Evolutionary conservation across 495 filamentous ascomycete genomes (phyloP).

Genomic region (Podospora pseudoanserina): DNA sequence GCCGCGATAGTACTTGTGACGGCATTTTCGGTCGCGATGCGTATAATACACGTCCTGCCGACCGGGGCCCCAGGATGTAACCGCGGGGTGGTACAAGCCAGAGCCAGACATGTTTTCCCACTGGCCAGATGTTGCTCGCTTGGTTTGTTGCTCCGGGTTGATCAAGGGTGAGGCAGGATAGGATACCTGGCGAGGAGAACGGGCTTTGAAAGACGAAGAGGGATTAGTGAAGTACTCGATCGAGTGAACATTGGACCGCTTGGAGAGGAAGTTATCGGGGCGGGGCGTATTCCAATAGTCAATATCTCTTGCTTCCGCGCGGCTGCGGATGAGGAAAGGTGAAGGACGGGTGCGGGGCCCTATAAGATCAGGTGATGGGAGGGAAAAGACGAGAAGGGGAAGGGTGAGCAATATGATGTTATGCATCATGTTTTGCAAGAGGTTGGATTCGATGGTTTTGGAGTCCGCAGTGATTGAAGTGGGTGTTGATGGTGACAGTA

Average conservation of each 20-base stretch:
- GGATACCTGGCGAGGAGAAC: neutral
- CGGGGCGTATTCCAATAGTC: constrained; percentile 26
- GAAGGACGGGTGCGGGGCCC: neutral
- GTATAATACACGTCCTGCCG: constrained; percentile 22
- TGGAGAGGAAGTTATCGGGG: constrained; percentile 17
- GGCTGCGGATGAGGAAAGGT: neutral
- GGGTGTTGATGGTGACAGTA: too few relatives aligned
- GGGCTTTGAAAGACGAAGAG: neutral
- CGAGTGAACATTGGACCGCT: constrained; percentile 13
- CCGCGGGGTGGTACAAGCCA: constrained; percentile 15
- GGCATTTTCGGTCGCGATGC: constrained; percentile 17
- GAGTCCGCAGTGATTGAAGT: too few relatives aligned
- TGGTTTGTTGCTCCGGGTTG: neutral
- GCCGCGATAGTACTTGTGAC: constrained; percentile 15
- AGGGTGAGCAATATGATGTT: neutral
- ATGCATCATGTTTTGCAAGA: neutral
- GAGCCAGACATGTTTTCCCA: constrained; percentile 24
- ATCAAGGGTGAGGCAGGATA: neutral
- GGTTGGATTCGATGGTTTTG: too few relatives aligned
- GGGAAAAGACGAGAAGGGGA: neutral
- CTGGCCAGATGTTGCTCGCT: constrained; percentile 18
- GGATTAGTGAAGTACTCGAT: constrained; percentile 21
- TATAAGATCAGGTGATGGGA: neutral
- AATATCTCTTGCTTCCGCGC: neutral
- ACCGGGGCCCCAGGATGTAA: constrained; percentile 19